phyloP scores from a whole-genome alignment of 768 basidiomycete species.

The Xerocomellus amylosporus region DNA sequence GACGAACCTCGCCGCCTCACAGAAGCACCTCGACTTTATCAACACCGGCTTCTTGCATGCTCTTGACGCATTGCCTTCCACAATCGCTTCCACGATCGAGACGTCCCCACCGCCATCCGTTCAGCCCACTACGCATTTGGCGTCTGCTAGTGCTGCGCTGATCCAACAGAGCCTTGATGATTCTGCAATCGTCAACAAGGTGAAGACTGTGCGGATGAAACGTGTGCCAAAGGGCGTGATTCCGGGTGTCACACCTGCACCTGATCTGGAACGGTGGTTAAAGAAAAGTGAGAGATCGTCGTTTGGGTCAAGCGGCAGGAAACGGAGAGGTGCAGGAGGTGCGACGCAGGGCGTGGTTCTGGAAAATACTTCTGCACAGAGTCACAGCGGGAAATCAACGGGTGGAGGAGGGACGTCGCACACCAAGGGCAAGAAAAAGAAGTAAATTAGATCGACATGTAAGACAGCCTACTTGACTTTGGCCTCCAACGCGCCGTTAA shows the following conservation, averaged over 20 bases:
- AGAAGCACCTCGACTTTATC: constrained; percentile 83
- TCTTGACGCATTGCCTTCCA: constrained; percentile 56
- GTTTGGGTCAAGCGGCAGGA: constrained; percentile 47
- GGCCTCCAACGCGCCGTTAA: constrained; percentile 20
- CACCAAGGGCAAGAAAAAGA: constrained; percentile 67
- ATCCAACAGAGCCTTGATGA: constrained; percentile 32
- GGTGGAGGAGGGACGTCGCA: constrained; percentile 38
- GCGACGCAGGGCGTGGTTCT: constrained; percentile 65
- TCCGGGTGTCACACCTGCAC: constrained; percentile 75
- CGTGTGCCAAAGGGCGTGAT: constrained; percentile 75
- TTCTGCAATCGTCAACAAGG: constrained; percentile 38
- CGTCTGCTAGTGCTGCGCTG: constrained; percentile 23
- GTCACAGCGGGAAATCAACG: constrained; percentile 34
- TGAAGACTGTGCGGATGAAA: constrained; percentile 54
- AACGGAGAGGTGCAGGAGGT: constrained; percentile 54
- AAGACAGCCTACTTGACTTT: constrained; percentile 18
- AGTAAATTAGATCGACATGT: constrained; percentile 40
- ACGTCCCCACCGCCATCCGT: constrained; percentile 57
- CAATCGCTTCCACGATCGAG: constrained; percentile 54
- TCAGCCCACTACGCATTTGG: constrained; percentile 30
- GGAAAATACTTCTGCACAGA: constrained; percentile 19
- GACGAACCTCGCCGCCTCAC: constrained; percentile 80
- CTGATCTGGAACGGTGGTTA: constrained; percentile 85
- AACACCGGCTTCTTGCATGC: constrained; percentile 62
- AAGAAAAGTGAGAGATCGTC: constrained; percentile 80